Evolutionary conservation across 257 asterid species (phyloP), one percentile per base, ranked within the genome.

Genomic region (Agastache rugosa): DNA sequence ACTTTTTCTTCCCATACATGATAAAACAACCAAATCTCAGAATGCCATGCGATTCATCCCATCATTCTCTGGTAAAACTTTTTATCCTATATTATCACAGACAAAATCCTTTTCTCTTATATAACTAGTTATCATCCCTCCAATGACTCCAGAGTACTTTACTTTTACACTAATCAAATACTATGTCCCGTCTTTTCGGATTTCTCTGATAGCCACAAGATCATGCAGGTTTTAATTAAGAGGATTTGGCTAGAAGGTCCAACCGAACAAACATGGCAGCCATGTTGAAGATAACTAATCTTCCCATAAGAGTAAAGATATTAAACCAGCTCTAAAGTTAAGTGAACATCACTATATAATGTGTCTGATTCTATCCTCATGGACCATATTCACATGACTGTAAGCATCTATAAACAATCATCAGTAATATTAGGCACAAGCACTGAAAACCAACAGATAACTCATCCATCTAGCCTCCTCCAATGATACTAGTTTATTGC

Each of bases 371-470:
- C 59, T 25, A 64, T 69, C 75, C 61, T 63, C 63, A 37, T 71
- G 67, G 3, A 54, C 67, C 70, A 67, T 29, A 67, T 45, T 73
- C 66, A 45, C 74, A 63, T 34, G 74, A 54, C 63, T 19, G 67
- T 35, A 59, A 15, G 62, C 68, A 59, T n/a, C 55, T 62, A 8
- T 37, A 54, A 35, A 78, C 51, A 44, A n/a, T 5, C 11, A 19
- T n/a, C 53, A 37, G 71, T 34, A 29, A 63, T 10, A 41, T 47
- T 34, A 45, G 51, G 67, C 69, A 19, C 54, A 11, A 16, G 20
- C 69, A 37, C 35, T 17, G 27, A 19, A 37, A 41, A 23, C 11
- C 48, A 17, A 27, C 31, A 34, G 54, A 35, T 11, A 61, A 48
- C 35, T 22, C 48, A 23, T 25, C 69, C 34, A 48, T 69, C 47